A percentile compares a stretch with the other conserved stretches of the same genome.
These are phyloP conservation scores for Phaeosphaeriaceae sp. DNA, from an alignment of 2,329 filamentous ascomycete genomes.

Conservation along the genomic window DNA sequence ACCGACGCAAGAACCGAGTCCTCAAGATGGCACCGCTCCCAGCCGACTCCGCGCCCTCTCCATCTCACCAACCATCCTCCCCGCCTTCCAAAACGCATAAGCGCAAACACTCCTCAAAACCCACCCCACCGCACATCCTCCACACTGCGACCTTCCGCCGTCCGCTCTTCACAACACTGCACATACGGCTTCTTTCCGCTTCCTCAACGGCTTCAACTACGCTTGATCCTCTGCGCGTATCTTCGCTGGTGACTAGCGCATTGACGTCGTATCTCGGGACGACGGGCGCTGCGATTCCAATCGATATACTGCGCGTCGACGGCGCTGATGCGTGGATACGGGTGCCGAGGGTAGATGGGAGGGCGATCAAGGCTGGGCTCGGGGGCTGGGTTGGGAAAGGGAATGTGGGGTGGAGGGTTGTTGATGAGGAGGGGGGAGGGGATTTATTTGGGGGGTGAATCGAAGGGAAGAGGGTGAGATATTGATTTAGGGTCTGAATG, in stretches of 20 bases:
- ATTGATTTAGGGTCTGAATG: too few relatives aligned
- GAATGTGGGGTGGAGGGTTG: conserved; percentile 38
- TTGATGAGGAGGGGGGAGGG: conserved; percentile 16
- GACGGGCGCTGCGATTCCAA: conserved; percentile 69
- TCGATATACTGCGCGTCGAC: conserved; percentile 70
- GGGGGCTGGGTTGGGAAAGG: conserved; percentile 36
- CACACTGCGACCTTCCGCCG: conserved; percentile 49
- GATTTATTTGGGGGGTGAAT: conserved; percentile 24
- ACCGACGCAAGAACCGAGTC: neutral
- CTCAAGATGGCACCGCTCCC: neutral
- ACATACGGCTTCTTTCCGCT: conserved; percentile 45
- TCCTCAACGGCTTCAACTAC: conserved; percentile 4
- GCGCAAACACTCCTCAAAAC: conserved; percentile 5
- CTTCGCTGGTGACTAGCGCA: conserved; percentile 68
- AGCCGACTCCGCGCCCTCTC: neutral
- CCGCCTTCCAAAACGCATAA: conserved; percentile 7
- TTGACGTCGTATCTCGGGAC: conserved; percentile 74
- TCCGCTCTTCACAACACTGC: conserved; percentile 51
- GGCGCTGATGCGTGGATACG: conserved; percentile 31
- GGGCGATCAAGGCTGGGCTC: conserved; percentile 30
- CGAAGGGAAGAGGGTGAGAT: neutral
- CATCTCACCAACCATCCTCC: neutral
- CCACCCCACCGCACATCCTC: conserved; percentile 25
- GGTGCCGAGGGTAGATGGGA: conserved; percentile 34
- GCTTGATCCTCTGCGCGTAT: conserved; percentile 66